phyloP scores from a whole-genome alignment of 441 rosid genomes.

The Aleurites moluccanus region DNA sequence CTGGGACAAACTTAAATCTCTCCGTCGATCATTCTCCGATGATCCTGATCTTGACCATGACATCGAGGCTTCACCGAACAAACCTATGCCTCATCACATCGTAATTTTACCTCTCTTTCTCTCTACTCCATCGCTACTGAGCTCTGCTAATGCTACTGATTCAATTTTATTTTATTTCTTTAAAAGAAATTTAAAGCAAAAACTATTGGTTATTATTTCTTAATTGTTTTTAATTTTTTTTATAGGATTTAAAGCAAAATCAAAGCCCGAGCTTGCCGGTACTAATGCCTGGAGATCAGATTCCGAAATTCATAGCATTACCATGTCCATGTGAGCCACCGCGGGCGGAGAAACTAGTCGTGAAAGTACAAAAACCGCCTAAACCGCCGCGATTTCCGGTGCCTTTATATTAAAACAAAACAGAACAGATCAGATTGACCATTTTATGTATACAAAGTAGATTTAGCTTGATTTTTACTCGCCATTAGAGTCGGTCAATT shows the following conservation, averaged over 20 bases:
- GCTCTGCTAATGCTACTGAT: too few relatives aligned
- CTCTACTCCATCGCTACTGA: too few relatives aligned
- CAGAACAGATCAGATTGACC: background rate
- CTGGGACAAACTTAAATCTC: slow-evolving; percentile 84
- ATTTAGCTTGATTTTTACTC: background rate
- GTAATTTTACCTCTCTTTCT: slow-evolving; percentile 36
- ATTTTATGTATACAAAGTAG: background rate
- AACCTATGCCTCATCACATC: slow-evolving; percentile 36
- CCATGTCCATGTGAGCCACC: slow-evolving; percentile 82
- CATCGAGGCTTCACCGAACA: slow-evolving; percentile 52
- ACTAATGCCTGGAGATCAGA: slow-evolving; percentile 80
- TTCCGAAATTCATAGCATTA: slow-evolving; percentile 83
- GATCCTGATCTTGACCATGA: slow-evolving; percentile 40
- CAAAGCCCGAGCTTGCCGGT: slow-evolving; percentile 65
- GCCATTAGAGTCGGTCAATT: slow-evolving; percentile 1
- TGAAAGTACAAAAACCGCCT: slow-evolving; percentile 44
- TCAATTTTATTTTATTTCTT: too few relatives aligned
- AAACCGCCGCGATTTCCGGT: slow-evolving; percentile 60
- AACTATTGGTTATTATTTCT: too few relatives aligned
- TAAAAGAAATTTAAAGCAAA: too few relatives aligned
- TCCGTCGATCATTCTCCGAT: slow-evolving; percentile 58
- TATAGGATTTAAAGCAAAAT: slow-evolving; percentile 51
- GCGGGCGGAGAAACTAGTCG: slow-evolving; percentile 39
- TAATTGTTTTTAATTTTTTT: background rate
- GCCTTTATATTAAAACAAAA: slow-evolving; percentile 49